These are phyloP conservation scores for Chrysanthemum makinoi DNA, from an alignment of 129 eudicot genomes.

Conservation along the genomic window DNA sequence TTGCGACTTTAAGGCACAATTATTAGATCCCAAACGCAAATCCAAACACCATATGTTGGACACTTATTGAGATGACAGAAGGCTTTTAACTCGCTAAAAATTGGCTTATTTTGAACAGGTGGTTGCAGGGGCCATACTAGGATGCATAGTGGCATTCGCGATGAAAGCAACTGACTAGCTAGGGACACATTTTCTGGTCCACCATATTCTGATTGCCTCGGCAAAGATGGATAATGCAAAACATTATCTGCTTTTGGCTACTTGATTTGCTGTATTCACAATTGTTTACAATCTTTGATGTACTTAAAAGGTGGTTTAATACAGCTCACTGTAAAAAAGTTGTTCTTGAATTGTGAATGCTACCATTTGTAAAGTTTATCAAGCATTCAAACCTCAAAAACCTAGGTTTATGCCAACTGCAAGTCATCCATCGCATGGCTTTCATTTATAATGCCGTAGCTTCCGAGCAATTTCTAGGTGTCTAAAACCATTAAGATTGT, in stretches of 20 bases:
- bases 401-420: not conserved
- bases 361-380: conserved; percentile 20
- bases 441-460: not conserved
- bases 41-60: not conserved
- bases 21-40: no score
- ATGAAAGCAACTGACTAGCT: conserved; percentile 43
- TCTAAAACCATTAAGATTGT: no score
- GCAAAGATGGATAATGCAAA: conserved; percentile 24
- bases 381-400: not conserved
- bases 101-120: conserved; percentile 37
- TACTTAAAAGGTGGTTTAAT: conserved; percentile 15
- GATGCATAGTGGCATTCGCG: conserved; percentile 43
- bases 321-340: conserved; percentile 17
- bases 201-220: conserved; percentile 11
- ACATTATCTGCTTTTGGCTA: conserved; percentile 21
- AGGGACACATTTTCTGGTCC: not conserved
- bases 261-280: conserved; percentile 16
- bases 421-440: not conserved
- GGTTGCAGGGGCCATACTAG: conserved; percentile 57
- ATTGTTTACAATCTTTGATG: conserved; percentile 18
- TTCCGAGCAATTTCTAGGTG: not conserved
- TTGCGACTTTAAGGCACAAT: no score
- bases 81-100: not conserved
- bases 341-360: conserved; percentile 1
- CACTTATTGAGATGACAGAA: not conserved